A percentile compares a stretch with the other conserved stretches of the same genome.
These are phyloP conservation scores for Arachis hypogaea DNA, from an alignment of 306 rosid genomes.

Conservation along the genomic window DNA sequence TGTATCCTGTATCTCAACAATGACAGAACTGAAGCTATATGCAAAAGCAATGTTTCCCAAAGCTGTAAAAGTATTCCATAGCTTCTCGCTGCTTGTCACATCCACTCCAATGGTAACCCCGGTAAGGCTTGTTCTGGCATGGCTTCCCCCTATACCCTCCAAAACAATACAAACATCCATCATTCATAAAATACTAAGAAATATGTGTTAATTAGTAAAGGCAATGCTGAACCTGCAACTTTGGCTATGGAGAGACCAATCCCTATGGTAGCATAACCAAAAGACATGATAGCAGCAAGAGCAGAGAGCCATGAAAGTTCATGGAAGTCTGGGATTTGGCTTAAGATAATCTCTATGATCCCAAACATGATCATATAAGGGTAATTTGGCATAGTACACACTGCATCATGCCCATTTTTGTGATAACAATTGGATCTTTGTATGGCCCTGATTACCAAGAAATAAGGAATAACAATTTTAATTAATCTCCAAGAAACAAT, in stretches of 20 bases:
- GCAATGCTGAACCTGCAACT: slow-evolving; percentile 47
- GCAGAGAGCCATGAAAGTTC: slow-evolving; percentile 48
- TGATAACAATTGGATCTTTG: slow-evolving; percentile 50
- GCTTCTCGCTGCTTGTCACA: slow-evolving; percentile 32
- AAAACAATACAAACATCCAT: background rate
- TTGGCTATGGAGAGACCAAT: slow-evolving; percentile 51
- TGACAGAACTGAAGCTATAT: slow-evolving; percentile 34
- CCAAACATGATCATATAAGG: slow-evolving; percentile 41
- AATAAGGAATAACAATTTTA: background rate
- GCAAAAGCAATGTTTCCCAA: slow-evolving; percentile 56
- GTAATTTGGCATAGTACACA: slow-evolving; percentile 31
- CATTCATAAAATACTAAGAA: too few relatives aligned
- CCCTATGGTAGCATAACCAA: slow-evolving; percentile 47
- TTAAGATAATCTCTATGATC: slow-evolving; percentile 33
- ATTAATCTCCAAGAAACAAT: background rate
- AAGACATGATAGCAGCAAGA: slow-evolving; percentile 51
- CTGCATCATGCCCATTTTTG: slow-evolving; percentile 34
- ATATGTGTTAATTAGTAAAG: background rate
- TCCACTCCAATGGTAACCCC: slow-evolving; percentile 45
- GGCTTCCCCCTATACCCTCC: slow-evolving; percentile 29
- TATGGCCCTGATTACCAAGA: slow-evolving; percentile 44
- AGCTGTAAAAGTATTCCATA: slow-evolving; percentile 46
- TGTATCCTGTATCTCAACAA: slow-evolving; percentile 59
- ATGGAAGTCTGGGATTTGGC: slow-evolving; percentile 51
- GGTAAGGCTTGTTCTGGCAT: slow-evolving; percentile 34